Base-by-base conservation (phyloP, 768 basidiomycete species). In the Lactarius sanguifluus region DNA sequence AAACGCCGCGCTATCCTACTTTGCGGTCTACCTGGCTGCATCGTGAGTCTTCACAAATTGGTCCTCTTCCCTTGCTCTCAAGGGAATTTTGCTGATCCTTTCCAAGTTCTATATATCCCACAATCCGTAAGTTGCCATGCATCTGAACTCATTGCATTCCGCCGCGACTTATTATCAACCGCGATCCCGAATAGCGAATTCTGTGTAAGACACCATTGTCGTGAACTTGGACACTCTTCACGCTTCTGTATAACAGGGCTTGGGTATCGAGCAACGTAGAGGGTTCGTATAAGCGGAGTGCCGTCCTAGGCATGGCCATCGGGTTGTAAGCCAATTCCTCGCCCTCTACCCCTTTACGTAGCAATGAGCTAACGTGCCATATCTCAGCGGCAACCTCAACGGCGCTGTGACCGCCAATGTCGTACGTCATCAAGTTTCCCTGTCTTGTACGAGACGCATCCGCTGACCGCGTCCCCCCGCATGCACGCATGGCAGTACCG, bases 211-310 rank as follows among this genome's bases (percentile, higher is more conserved):
- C 9, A 12, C 23, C 50, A 80, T 73, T 4, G 34, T 43, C 57
- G 41, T 58, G 47, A 4, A 10, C 16, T 52, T 38, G 71, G 61
- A 34, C 34, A 40, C 47, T 23, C 47, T 52, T 36, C 74, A 25
- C 20, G 32, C 30, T 59, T 64, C 16, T 34, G 56, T 41, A 41
- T 41, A 41, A 41, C 56, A 85, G 87, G 5, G 86, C 89, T 36
- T 92, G 89, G 89, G 83, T 89, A 20, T 85, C 86, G 20, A 82
- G 86, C 61, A 91, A 90, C 65, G 81, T 86, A 47, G 90, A 91
- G 72, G 89, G 90, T 0, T 81, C 86, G 3, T 91, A 89, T 73
- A 91, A 91, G 74, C 85, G 90, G 10, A 84, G 85, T 58, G 85
- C 87, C 13, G 85, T 85, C 2, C 79, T 91, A 4, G 89, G 83